Conservation (phyloP, 1,139 yeast genomes). For the Suhomyces maxii region DNA sequence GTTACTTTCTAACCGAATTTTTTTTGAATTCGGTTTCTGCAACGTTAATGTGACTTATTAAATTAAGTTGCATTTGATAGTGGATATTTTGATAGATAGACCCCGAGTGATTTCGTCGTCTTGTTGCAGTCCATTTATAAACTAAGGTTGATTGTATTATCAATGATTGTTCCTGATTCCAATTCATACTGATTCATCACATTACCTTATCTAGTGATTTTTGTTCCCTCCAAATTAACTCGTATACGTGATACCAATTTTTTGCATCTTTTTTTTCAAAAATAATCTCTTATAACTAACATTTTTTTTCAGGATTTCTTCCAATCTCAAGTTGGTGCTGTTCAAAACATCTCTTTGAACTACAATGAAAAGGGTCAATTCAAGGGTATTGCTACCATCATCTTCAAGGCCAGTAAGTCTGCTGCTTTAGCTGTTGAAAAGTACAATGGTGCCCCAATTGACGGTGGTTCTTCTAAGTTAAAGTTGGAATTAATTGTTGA, state of each 20-base stretch:
- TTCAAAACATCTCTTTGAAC: slow-evolving; percentile 65
- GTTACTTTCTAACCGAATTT: background rate
- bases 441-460: slow-evolving; percentile 92
- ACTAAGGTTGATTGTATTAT: background rate
- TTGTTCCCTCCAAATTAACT: slow-evolving; percentile 1
- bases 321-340: slow-evolving; percentile 84
- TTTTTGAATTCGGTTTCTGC: background rate
- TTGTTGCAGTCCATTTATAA: background rate
- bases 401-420: slow-evolving; percentile 65
- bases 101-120: slow-evolving; percentile 3
- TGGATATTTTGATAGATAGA: slow-evolving; percentile 3
- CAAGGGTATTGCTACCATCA: slow-evolving; percentile 86
- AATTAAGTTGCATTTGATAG: slow-evolving; percentile 4
- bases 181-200: background rate
- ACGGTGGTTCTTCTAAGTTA: slow-evolving; percentile 77
- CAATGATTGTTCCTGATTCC: background rate
- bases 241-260: background rate
- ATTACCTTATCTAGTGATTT: slow-evolving; percentile 2
- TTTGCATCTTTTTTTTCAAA: slow-evolving; percentile 9
- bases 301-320: slow-evolving; percentile 70
- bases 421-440: slow-evolving; percentile 76
- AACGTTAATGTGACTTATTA: slow-evolving; percentile 8
- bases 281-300: slow-evolving; percentile 20
- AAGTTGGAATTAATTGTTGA: slow-evolving; percentile 85
- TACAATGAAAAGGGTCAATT: slow-evolving; percentile 90